These are phyloP conservation scores for Millerago galiae DNA, from an alignment of 805 yeast genomes.

Conservation along the genomic window DNA sequence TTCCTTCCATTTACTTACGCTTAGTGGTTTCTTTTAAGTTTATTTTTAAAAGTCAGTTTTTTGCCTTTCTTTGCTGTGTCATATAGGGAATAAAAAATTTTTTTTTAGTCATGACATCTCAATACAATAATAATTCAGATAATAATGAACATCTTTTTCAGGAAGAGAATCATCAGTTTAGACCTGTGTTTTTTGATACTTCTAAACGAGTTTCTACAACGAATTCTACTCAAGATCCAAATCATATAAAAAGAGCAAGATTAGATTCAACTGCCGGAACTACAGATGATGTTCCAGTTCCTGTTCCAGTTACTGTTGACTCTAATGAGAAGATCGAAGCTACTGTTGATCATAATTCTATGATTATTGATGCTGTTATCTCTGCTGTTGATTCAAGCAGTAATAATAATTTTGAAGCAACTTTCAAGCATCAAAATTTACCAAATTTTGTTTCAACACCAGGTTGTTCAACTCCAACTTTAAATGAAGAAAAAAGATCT, in stretches of 20 bases:
- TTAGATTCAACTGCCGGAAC: slow-evolving; percentile 16
- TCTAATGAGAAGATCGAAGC: slow-evolving; percentile 7
- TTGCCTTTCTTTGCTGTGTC: too few species aligned
- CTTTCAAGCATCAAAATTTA: slow-evolving; percentile 6
- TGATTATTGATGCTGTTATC: slow-evolving; percentile 10
- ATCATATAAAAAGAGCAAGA: slow-evolving; percentile 29
- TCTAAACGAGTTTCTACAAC: slow-evolving; percentile 15
- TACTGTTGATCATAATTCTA: slow-evolving; percentile 3
- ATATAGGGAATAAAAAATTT: too few species aligned
- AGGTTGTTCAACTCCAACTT: slow-evolving; percentile 7
- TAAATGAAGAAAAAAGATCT: background rate
- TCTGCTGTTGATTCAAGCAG: slow-evolving; percentile 4
- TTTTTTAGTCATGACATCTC: too few species aligned
- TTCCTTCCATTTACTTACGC: too few species aligned
- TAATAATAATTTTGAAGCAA: background rate
- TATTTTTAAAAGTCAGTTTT: too few species aligned
- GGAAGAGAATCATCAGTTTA: slow-evolving; percentile 24
- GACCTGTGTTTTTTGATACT: slow-evolving; percentile 24
- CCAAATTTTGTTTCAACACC: slow-evolving; percentile 14
- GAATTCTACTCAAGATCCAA: slow-evolving; percentile 10
- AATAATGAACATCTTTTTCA: slow-evolving; percentile 31
- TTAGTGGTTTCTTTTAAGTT: too few species aligned
- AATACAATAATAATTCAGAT: slow-evolving; percentile 27
- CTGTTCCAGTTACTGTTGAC: slow-evolving; percentile 4
- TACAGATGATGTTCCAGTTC: slow-evolving; percentile 7